Evolutionary conservation across 345 rosid species (phyloP), one percentile per base, ranked within the genome.

Genomic region (Citropsis articulata): DNA sequence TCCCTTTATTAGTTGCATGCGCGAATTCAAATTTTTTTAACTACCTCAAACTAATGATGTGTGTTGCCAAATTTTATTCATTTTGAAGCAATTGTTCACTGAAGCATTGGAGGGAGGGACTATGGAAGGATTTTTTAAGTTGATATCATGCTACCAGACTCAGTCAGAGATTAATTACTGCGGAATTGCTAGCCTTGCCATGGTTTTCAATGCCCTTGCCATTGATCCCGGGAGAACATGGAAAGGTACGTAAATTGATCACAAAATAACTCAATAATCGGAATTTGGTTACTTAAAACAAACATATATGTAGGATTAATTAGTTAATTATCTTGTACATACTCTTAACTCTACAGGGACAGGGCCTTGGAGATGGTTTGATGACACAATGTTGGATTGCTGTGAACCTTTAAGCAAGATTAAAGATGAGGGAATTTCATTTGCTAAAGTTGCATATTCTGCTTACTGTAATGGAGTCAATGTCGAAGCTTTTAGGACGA

Each of bases 351-450:
- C 4, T 9, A 8, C 45, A 40, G 12, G 45, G 45, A 40, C 81
- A 83, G 86, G 86, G 6, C 82, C 82, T 31, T 83, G 85, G 83
- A 81, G 88, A 75, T 86, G 88, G 86, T 83, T 86, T 42, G 85
- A 81, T 71, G 88, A 81, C 66, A 66, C 88, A 0, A 83, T 81
- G 86, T 75, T 83, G 56, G 85, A 86, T 79, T 86, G 80, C 42
- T 83, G 88, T 14, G 85, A 86, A 67, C 72, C 86, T 67, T 33
- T 83, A 66, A 74, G 21, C 5, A 86, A 77, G 70, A 69, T 86
- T 56, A 77, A 79, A 77, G 53, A 36, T 19, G 40, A 83, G 61
- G 88, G 88, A 38, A 71, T 83, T 55, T 60, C 82, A 4, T 83
- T 79, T 64, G 85, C 75, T 1, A 86, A 79, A 79, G 86, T 83